Evolutionary conservation across 495 filamentous ascomycete species (phyloP), one percentile per base, ranked within the genome.

Genomic region (Lophiostoma macrostomum): DNA sequence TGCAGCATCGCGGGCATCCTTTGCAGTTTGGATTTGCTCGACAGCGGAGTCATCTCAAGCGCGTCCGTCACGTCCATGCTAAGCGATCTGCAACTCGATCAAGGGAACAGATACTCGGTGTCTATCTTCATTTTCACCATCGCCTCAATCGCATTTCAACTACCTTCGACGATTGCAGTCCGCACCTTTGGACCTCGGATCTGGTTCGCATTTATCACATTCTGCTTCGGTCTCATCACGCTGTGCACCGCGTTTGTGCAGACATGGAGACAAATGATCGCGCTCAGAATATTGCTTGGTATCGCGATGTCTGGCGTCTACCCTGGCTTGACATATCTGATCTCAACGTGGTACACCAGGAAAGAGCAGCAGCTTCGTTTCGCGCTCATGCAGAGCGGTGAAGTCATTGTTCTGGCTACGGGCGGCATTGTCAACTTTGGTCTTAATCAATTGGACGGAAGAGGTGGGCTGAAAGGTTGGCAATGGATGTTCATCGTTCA

Each of bases 41-140:
- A 89, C 69, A 81, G 77, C 34, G 84, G 83, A n/a, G 82, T 91
- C 46, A 80, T 90, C n/a, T 85, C 82, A 4, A 83, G 79, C 11
- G 86, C 86, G 0, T 84, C 85, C 6, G 84, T 88, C 29, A 89
- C 86, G 0, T 83, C 77, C n/a, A 85, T 89, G 82, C 71, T 82
- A 23, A 42, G 65, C 3, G 85, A 90, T 64, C 72, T 89, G 27
- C 76, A 76, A 8, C 73, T 90, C 25, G 74, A 79, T 27, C 53
- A 67, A 29, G 83, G 83, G 10, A 80, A 80, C 16, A 75, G 81
- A 16, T 87, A 85, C 66, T 85, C 80, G 7, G 78, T 89, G 13
- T 75, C 83, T 22, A 90, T 91, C 44, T 85, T 91, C 67, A 86
- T 89, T 64, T 89, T 88, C 71, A 89, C 86, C 23, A 76, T 89